phyloP scores from a whole-genome alignment of 2,329 filamentous ascomycete species.

The Stachybotrys elegans region DNA sequence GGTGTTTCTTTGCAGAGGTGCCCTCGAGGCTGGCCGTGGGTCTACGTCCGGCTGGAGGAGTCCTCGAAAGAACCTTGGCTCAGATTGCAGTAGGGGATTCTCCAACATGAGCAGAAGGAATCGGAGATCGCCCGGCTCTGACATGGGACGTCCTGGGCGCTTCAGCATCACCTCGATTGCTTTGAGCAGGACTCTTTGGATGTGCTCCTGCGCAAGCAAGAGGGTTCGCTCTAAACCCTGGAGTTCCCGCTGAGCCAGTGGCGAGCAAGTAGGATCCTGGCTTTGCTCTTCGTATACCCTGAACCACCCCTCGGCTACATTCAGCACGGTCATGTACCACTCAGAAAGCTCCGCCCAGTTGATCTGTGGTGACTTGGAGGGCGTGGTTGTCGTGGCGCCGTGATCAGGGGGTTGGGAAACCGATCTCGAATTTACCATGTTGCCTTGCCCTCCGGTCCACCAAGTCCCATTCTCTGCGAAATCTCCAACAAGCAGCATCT shows the following conservation, averaged over 20 bases:
- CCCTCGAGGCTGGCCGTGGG: slow-evolving; percentile 9
- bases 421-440: slow-evolving; percentile 13
- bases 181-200: slow-evolving; percentile 68
- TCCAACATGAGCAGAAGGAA: slow-evolving; percentile 74
- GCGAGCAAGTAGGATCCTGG: slow-evolving; percentile 20
- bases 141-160: slow-evolving; percentile 66
- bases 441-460: slow-evolving; percentile 64
- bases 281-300: slow-evolving; percentile 50
- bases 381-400: slow-evolving; percentile 9
- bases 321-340: slow-evolving; percentile 70
- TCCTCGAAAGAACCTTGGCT: slow-evolving; percentile 34
- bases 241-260: slow-evolving; percentile 29
- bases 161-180: slow-evolving; percentile 75
- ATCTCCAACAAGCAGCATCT: slow-evolving; percentile 67
- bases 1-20: slow-evolving; percentile 11
- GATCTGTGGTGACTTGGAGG: slow-evolving; percentile 55
- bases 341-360: slow-evolving; percentile 67
- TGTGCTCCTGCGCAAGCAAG: slow-evolving; percentile 59
- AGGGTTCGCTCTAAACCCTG: slow-evolving; percentile 41
- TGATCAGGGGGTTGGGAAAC: slow-evolving; percentile 10
- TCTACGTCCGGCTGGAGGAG: slow-evolving; percentile 25
- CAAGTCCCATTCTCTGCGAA: slow-evolving; percentile 77
- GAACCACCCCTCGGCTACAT: slow-evolving; percentile 64
- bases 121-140: slow-evolving; percentile 63
- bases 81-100: slow-evolving; percentile 67